Evolutionary conservation across 306 rosid species (phyloP).

Genomic region (Vigna trinervia): DNA sequence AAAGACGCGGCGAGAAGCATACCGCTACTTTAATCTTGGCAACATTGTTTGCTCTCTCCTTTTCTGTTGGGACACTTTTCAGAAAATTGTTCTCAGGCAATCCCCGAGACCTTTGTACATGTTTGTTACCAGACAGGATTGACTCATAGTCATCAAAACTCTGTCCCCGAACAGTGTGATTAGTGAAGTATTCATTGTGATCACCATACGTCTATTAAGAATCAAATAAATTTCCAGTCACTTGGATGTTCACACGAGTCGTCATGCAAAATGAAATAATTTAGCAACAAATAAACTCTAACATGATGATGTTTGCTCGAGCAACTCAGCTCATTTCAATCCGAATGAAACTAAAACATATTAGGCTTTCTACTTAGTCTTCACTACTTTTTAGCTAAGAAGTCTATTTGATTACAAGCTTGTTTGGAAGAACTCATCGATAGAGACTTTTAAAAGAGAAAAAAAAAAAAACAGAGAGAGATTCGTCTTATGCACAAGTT

Average conservation of each 20-base stretch:
- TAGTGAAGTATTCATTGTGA: conserved; percentile 43
- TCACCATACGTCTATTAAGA: conserved; percentile 50
- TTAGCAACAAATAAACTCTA: conserved; percentile 10
- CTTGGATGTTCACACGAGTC: conserved; percentile 3
- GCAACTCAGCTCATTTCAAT: conserved; percentile 6
- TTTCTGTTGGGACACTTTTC: conserved; percentile 67
- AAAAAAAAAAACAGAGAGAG: too few species aligned
- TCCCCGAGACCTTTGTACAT: conserved; percentile 56
- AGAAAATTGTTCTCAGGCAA: conserved; percentile 60
- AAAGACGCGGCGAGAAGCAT: conserved; percentile 40
- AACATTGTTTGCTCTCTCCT: conserved; percentile 76
- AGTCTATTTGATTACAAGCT: background rate
- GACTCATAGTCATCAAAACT: conserved; percentile 62
- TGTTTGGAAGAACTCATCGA: too few species aligned
- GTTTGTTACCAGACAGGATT: conserved; percentile 49
- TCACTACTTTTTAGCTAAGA: conserved; percentile 4
- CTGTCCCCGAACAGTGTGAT: conserved; percentile 49
- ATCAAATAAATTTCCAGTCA: conserved; percentile 23
- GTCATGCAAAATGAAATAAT: conserved; percentile 19
- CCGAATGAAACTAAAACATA: background rate
- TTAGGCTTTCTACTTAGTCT: background rate
- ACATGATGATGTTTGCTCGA: conserved; percentile 1
- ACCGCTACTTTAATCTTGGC: conserved; percentile 93
- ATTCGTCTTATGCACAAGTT: too few species aligned
- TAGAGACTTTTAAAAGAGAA: too few species aligned